Base-by-base conservation (phyloP, 352 stramenopile species). In the Phytopythium delawarense region DNA sequence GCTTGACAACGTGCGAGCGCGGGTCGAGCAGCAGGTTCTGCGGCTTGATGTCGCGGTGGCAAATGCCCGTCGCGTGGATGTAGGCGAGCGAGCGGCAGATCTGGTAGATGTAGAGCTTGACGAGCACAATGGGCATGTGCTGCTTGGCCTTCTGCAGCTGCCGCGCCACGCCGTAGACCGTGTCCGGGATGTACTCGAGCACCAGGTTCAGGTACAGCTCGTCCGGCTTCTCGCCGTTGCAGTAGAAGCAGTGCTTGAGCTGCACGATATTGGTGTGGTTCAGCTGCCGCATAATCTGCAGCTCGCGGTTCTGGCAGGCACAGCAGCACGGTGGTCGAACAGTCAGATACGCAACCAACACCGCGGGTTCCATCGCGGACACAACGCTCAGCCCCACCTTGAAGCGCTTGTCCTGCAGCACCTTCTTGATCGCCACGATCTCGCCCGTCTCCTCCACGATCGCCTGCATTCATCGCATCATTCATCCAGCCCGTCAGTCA, bases 21-120 rank as follows among this genome's bases (percentile, higher is more conserved):
- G 97, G 96, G 74, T 99, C 93, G 52, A 99, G 83, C 59, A 99
- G 75, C 60, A 99, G 67, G 74, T 99, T 99, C 74, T 99, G 97
- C 34, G 98, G 98, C 79, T 99, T 99, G 70, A 99, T 99, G 74
- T 99, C 98, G 42, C 97, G 90, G 74, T 99, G 97, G 71, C 97
- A 99, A 62, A 99, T 99, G 42, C 97, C 97, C 35, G 96, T 88
- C 7, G 87, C 87, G 71, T 99, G 98, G 67, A 99, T 99, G 79
- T 99, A 99, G 18, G 94, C 96, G 51, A 99, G 75, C 20, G 97
- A 91, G 51, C 97, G 87, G 57, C 91, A 99, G 45, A 99, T 96
- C 81, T 99, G 98, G 79, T 99, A 99, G 45, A 99, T 97, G 82
- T 99, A 99, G n/a, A 99, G 81, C 81, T 99, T 99, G 48, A 99